Conservation (phyloP, 1,284 basidiomycete genomes). For the Ustilago curta region DNA sequence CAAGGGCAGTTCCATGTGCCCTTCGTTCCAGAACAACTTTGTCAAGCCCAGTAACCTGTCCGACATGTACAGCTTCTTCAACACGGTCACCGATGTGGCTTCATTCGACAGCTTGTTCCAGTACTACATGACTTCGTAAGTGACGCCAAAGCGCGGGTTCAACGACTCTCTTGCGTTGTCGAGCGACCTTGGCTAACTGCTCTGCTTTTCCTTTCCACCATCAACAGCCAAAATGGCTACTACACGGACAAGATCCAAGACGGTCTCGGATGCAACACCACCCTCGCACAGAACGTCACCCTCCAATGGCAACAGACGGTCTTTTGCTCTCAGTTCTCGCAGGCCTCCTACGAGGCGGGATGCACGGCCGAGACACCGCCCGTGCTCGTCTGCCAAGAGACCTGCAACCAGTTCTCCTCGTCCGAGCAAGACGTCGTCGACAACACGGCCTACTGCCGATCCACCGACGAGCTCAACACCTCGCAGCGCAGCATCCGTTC, state of each 20-base stretch:
- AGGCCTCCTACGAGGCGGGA: conserved; percentile 54
- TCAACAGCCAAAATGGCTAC: conserved; percentile 63
- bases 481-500: conserved; percentile 58
- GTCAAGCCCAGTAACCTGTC: conserved; percentile 70
- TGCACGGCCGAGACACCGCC: conserved; percentile 58
- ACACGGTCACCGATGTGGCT: conserved; percentile 68
- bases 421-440: conserved; percentile 57
- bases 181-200: neutral
- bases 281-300: conserved; percentile 54
- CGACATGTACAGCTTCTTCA: conserved; percentile 68
- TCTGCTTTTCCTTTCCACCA: neutral
- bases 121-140: conserved; percentile 68
- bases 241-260: conserved; percentile 49
- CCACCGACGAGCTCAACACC: conserved; percentile 54
- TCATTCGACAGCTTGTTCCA: conserved; percentile 70
- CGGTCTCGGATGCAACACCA: conserved; percentile 59
- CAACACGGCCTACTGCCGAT: conserved; percentile 59
- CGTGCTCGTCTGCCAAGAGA: conserved; percentile 64
- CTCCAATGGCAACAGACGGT: conserved; percentile 64
- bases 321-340: conserved; percentile 62
- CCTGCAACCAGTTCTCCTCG: conserved; percentile 55
- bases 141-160: neutral
- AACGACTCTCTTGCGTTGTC: neutral
- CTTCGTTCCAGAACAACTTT: conserved; percentile 60
- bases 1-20: conserved; percentile 53